These are phyloP conservation scores for Tetracladium maxilliforme DNA, from an alignment of 2,329 filamentous ascomycete species.

Conservation along the genomic window DNA sequence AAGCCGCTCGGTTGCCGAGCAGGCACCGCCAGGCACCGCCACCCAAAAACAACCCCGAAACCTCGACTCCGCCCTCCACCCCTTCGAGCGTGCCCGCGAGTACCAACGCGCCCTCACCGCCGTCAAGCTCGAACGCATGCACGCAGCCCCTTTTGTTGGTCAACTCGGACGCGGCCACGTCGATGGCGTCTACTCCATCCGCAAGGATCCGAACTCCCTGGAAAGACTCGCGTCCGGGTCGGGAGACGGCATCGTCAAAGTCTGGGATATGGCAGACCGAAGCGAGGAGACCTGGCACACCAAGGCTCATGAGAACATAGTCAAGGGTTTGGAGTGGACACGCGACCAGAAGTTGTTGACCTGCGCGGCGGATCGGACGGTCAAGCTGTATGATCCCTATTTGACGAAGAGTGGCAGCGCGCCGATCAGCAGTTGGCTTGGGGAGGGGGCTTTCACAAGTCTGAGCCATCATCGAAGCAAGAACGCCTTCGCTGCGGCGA, in stretches of 20 bases:
- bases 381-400: conserved; percentile 89
- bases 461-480: conserved; percentile 69
- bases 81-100: conserved; percentile 76
- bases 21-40: conserved; percentile 52
- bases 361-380: conserved; percentile 70
- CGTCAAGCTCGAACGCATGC: conserved; percentile 88
- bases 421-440: conserved; percentile 77
- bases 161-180: conserved; percentile 86
- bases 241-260: conserved; percentile 87
- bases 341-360: conserved; percentile 72
- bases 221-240: conserved; percentile 69
- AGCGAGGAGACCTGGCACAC: conserved; percentile 66
- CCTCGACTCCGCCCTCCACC: conserved; percentile 74
- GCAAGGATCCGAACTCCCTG: conserved; percentile 63
- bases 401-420: conserved; percentile 50
- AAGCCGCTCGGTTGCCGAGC: conserved; percentile 45
- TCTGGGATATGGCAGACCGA: conserved; percentile 66
- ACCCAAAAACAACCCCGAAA: conserved; percentile 53
- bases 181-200: conserved; percentile 73
- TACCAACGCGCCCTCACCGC: conserved; percentile 70
- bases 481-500: conserved; percentile 68
- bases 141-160: conserved; percentile 68
- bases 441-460: conserved; percentile 67
- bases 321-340: conserved; percentile 86
- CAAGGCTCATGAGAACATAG: conserved; percentile 82